Base-by-base conservation (phyloP, 176 grass and related monocot species). In the Phoenix roebelenii region DNA sequence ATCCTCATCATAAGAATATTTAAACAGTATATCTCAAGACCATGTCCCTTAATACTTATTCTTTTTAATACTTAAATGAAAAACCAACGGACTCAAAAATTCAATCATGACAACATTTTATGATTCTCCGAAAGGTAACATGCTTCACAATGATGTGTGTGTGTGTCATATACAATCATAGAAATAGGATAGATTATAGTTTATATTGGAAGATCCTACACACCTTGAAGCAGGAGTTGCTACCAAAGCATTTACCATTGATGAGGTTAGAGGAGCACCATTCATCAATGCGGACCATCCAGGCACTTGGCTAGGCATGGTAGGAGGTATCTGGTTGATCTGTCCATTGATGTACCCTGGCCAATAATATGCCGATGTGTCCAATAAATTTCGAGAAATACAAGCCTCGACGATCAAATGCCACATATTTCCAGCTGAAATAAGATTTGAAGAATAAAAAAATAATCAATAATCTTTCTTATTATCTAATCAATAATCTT, bases 331-430 rank as follows among this genome's bases (percentile, higher is more conserved):
- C 25, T 88, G 77, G 71, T 72, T 82, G 58, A 39, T 67, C 67
- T 62, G 83, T 74, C 67, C 66, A 77, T 63, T 82, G 59, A 90
- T 83, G 75, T 90, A 96, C 61, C 92, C 83, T 71, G 80, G 83
- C 92, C 86, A 90, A 65, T 63, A 90, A 54, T 96, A 96, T 57
- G 78, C 80, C 77, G 92, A 90, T 18, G 92, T 80, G 48, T 96
- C 92, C 77, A 96, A 74, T 57, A 90, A 90, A 28, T 79, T 84
- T 30, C 92, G 73, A 59, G 92, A 96, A 61, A 96, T 96, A 77
- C 92, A 96, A 54, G 83, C 89, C 72, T 96, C 92, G 24, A 96
- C 80, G 75, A 90, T 96, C 72, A 96, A 85, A 80, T 96, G 92
- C 15, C 83, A 35, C 92, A 96, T 82, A 79, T 85, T 96, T 68